Percentiles rank a stretch among this genome's conserved stretches.
Evolutionary conservation across 805 yeast species (phyloP).

Genomic region (Suhomyces prunicola): DNA sequence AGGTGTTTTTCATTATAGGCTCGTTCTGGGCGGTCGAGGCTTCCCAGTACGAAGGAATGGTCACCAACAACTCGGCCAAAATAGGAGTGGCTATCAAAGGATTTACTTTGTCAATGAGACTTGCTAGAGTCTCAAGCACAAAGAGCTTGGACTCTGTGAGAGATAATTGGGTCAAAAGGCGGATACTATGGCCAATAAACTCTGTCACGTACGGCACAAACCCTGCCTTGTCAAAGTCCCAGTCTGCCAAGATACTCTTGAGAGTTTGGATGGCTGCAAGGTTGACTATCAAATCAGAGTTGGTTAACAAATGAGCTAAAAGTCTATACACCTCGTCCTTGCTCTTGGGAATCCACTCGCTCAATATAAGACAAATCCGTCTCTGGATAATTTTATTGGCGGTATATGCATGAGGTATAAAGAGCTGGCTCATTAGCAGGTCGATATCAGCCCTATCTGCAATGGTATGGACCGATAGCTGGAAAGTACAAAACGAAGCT

Average conservation of each 20-base stretch:
- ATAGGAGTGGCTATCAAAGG: slow-evolving; percentile 55
- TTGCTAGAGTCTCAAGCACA: slow-evolving; percentile 63
- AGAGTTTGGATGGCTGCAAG: slow-evolving; percentile 72
- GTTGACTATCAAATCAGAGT: slow-evolving; percentile 76
- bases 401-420: slow-evolving; percentile 63
- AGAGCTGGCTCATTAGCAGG: slow-evolving; percentile 51
- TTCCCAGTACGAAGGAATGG: slow-evolving; percentile 79
- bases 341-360: slow-evolving; percentile 74
- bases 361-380: slow-evolving; percentile 70
- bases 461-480: slow-evolving; percentile 67
- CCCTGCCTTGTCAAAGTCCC: slow-evolving; percentile 71
- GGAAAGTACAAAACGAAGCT: slow-evolving; percentile 78
- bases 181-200: slow-evolving; percentile 48
- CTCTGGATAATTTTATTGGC: slow-evolving; percentile 63
- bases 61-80: slow-evolving; percentile 46
- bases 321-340: slow-evolving; percentile 58
- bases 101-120: slow-evolving; percentile 60
- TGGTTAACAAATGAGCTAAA: slow-evolving; percentile 47
- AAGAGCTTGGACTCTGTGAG: slow-evolving; percentile 76
- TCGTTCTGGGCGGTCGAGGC: slow-evolving; percentile 23
- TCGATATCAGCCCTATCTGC: slow-evolving; percentile 68
- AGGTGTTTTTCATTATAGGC: slow-evolving; percentile 37
- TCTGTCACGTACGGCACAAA: slow-evolving; percentile 64
- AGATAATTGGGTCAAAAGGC: slow-evolving; percentile 47
- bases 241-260: slow-evolving; percentile 70